Conservation (phyloP, 495 filamentous ascomycete species). For the Neurospora tetrasperma region DNA sequence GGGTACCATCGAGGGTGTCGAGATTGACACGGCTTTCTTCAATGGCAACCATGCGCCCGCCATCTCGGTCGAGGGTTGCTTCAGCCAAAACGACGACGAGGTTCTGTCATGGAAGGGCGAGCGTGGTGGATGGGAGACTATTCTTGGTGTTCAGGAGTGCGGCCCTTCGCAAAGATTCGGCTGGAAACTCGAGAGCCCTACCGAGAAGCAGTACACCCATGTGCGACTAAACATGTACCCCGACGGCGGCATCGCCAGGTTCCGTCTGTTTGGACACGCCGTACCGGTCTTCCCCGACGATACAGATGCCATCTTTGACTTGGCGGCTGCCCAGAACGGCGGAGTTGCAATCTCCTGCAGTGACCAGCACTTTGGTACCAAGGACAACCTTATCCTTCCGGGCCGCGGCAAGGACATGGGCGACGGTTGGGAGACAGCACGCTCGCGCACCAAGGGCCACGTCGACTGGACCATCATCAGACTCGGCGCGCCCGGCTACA, state of each 20-base stretch:
- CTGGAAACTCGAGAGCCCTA: conserved; percentile 58
- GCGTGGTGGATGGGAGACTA: conserved; percentile 56
- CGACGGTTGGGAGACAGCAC: conserved; percentile 88
- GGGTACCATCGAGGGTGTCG: conserved; percentile 65
- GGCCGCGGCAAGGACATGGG: conserved; percentile 87
- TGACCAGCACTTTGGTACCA: conserved; percentile 79
- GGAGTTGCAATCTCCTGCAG: conserved; percentile 66
- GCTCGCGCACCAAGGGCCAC: conserved; percentile 65
- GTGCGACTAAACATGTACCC: conserved; percentile 84
- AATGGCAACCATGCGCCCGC: conserved; percentile 78
- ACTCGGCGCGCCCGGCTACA: conserved; percentile 60
- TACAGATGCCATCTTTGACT: conserved; percentile 57
- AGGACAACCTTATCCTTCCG: conserved; percentile 73
- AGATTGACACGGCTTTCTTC: conserved; percentile 83
- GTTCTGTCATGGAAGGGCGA: conserved; percentile 48
- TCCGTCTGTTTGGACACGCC: conserved; percentile 70
- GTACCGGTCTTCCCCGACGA: conserved; percentile 60
- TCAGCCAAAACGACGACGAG: conserved; percentile 48
- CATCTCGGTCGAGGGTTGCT: conserved; percentile 72
- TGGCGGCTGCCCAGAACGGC: conserved; percentile 74
- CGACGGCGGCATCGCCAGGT: conserved; percentile 85
- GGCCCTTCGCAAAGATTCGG: conserved; percentile 67
- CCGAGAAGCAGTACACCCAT: conserved; percentile 66
- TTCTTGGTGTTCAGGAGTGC: conserved; percentile 59
- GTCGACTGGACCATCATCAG: conserved; percentile 78